Evolutionary conservation across 2,329 filamentous ascomycete genomes (phyloP), one percentile per base, ranked within the genome.

Genomic region (Penicillium thymicola): DNA sequence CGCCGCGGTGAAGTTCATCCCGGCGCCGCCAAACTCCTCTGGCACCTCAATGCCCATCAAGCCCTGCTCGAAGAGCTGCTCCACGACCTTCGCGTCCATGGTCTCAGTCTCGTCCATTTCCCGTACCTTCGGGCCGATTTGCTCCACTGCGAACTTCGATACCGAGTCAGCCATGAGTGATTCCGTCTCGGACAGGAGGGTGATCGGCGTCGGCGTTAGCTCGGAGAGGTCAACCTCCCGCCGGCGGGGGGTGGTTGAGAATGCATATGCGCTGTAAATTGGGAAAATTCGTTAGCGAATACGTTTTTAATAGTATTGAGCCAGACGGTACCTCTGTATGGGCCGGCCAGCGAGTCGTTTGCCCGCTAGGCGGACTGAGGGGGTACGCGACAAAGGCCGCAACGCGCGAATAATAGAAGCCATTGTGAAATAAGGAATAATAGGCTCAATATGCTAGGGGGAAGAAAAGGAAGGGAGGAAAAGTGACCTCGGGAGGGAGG

Each of bases 1-100:
- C 59, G 92, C 93, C 1, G 92, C 81, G 0, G 94, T 97, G 78
- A 99, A 99, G 83, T 97, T 97, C 94, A 99, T 97, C 66, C 92
- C 94, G 0, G 93, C 90, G 59, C 94, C 94, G 59, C 94, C 94
- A 72, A 88, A 99, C 76, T 97, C 92, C 76, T 99, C 94, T 16
- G 94, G 93, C 56, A 99, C 96, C 79, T 99, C 94, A 62, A 99
- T 84, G 60, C 92, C 89, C 94, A 99, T 99, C 48, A 99, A 81
- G 0, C 94, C 94, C 73, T 97, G 92, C 80, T 99, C 94, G 69
- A 99, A 99, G 51, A 96, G 84, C 77, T 94, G 89, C 79, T 96
- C 92, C 6, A 99, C 89, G 8, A 99, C 77, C 1, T 82, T 74
- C 0, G 90, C 87, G 74, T 97, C 94, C 94, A 99, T 97, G 56